Conservation (phyloP, 2,329 filamentous ascomycete genomes). For the Chaetomium sp. region DNA sequence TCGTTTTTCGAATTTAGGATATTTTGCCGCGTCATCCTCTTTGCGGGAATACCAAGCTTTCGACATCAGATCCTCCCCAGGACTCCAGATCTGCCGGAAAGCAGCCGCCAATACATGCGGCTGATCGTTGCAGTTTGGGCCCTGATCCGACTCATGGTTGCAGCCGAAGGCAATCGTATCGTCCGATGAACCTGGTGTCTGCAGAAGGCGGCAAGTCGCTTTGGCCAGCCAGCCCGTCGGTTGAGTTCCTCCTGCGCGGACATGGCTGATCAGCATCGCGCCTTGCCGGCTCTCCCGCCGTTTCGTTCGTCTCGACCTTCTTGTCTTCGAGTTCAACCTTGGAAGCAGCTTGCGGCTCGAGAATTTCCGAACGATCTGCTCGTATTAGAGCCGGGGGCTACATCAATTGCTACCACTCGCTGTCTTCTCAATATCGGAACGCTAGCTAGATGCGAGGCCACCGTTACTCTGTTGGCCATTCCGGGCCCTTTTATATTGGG, state of each 20-base stretch:
- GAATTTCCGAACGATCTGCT: constrained; percentile 7
- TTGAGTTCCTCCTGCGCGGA: constrained; percentile 1
- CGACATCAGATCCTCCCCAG: constrained; percentile 13
- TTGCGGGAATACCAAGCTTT: constrained; percentile 29
- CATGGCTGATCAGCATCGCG: constrained; percentile 11
- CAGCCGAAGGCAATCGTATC: constrained; percentile 5
- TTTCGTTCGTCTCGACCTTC: neutral
- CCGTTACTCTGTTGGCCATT: constrained; percentile 12
- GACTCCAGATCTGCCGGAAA: constrained; percentile 35
- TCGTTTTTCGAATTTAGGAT: constrained; percentile 30
- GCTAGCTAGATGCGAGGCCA: constrained; percentile 17
- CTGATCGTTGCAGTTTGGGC: constrained; percentile 24
- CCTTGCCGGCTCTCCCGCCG: neutral
- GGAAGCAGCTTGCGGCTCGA: neutral
- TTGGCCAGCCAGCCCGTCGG: constrained; percentile 9
- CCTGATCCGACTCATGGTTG: constrained; percentile 19
- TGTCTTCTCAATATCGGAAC: neutral
- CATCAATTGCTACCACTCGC: constrained; percentile 2
- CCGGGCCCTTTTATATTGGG: constrained; percentile 26
- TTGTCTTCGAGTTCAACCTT: neutral
- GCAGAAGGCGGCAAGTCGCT: neutral
- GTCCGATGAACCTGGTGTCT: constrained; percentile 5
- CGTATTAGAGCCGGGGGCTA: neutral
- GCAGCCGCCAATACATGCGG: constrained; percentile 32
- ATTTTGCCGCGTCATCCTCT: constrained; percentile 35